Base-by-base conservation (phyloP, 306 rosid species). In the Cyamopsis tetragonoloba region DNA sequence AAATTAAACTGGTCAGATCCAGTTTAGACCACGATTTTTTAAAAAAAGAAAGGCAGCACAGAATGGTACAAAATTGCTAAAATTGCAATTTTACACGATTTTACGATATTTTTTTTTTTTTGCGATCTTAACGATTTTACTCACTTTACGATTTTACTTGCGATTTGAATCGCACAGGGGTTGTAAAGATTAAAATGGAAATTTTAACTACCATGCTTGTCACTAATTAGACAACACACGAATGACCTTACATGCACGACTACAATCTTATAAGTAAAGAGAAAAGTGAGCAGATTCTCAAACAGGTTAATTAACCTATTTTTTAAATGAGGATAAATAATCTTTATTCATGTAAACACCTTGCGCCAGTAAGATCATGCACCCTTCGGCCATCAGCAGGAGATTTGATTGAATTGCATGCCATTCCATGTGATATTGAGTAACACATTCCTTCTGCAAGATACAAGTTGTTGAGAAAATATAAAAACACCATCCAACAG, bases 381-480 rank as follows among this genome's bases (percentile, higher is more conserved):
- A 70, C 71, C 74, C 89, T 80, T 84, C 83, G 75, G 32, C 86
- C 66, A 70, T 86, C 89, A 56, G 62, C 70, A 56, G 79, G 57
- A 83, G 81, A 60, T 82, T 77, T 87, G 61, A 69, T 72, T 72
- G 89, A 74, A 67, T 65, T 74, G 79, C 58, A 73, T 22, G 85
- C 50, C 67, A 80, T 79, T 74, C 86, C 88, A 74, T 68, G 61
- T 9, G 87, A 57, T 6, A 72, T 73, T 44, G 81, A 71, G 83
- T 85, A 80, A 81, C 81, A 78, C 35, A 80, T 60, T 62, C 87
- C 88, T 63, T 92, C 98, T 86, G 84, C 80, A 77, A 46, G 78
- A 74, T 77, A 85, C 37, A 70, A 18, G 62, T 60, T 62, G 55
- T 43, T 22, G 70, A 75, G 60, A 18, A 49, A 56, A 65, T 44